Evolutionary conservation across 257 asterid genomes (phyloP), one percentile per base, ranked within the genome.

Genomic region (Verbena officinalis): DNA sequence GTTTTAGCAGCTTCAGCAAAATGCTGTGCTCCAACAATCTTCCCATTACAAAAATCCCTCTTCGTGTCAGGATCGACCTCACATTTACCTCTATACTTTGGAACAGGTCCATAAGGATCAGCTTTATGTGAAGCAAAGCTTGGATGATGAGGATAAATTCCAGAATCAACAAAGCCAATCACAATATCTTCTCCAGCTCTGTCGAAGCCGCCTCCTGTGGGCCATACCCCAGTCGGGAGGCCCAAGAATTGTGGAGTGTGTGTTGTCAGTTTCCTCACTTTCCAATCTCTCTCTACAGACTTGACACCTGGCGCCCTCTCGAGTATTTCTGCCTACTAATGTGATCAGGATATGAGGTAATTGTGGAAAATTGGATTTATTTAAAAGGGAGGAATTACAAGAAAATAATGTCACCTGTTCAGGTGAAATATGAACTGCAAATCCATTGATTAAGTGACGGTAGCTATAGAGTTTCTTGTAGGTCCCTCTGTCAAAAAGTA

Each of bases 141-240:
- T 12, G 97, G 97, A 65, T 94, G 99, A 55, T 84, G 87, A 63
- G 97, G 93, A 79, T 78, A 83, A 64, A 94, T 94, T 56, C 99
- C 99, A n/a, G 99, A 90, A 79, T 94, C 99, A 55, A 94, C 83
- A 46, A 94, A 88, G 15, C 95, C 99, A 44, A 94, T 88, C 11
- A 94, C 83, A 65, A 94, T 77, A 81, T 88, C 97, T 75, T 94
- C 99, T 57, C 99, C 99, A 15, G 99, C 99, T 63, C 93, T 73
- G 61, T 94, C 97, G 62, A 77, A 90, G 34, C 97, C 97, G 73
- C 97, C 97, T 58, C 95, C 97, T 19, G 86, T 86, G 5, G 97
- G 96, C 99, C 99, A 94, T 42, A 91, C 99, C 64, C 96, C 99
- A 53, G 96, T 88, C 12, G 99, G 99, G 52, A 94, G 97, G 49